phyloP scores from a whole-genome alignment of 2,329 filamentous ascomycete genomes.

The Fusarium napiforme region DNA sequence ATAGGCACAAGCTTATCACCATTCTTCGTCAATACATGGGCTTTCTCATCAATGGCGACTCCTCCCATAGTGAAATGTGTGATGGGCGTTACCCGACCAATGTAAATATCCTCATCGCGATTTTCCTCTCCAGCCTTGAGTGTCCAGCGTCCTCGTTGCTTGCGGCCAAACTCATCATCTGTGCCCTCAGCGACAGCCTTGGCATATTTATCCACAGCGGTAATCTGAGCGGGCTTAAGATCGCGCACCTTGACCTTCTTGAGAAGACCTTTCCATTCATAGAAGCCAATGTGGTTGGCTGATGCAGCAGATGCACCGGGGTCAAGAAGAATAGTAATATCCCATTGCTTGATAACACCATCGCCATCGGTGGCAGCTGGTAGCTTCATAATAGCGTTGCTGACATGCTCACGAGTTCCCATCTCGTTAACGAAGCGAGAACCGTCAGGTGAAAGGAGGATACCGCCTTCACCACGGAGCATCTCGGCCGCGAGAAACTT shows the following conservation, averaged over 20 bases:
- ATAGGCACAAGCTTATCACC: slow-evolving; percentile 56
- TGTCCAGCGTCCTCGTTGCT: slow-evolving; percentile 65
- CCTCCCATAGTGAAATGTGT: slow-evolving; percentile 76
- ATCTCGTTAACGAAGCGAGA: slow-evolving; percentile 71
- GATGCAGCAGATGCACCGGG: slow-evolving; percentile 65
- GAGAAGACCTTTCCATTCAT: slow-evolving; percentile 70
- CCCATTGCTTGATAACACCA: slow-evolving; percentile 61
- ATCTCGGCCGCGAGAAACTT: slow-evolving; percentile 74
- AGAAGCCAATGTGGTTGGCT: slow-evolving; percentile 69
- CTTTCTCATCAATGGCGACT: slow-evolving; percentile 64
- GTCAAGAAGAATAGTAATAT: slow-evolving; percentile 68
- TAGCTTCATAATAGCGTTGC: slow-evolving; percentile 60
- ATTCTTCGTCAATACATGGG: slow-evolving; percentile 59
- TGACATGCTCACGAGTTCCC: slow-evolving; percentile 67
- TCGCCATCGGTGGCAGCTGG: slow-evolving; percentile 46
- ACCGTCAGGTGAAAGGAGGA: slow-evolving; percentile 60
- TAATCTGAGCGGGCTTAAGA: slow-evolving; percentile 53
- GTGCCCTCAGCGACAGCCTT: slow-evolving; percentile 53
- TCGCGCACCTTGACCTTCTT: slow-evolving; percentile 65
- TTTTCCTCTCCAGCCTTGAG: slow-evolving; percentile 56
- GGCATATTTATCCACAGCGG: slow-evolving; percentile 62
- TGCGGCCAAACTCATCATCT: slow-evolving; percentile 59
- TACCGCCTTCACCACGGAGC: slow-evolving; percentile 70
- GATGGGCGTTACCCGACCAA: slow-evolving; percentile 71
- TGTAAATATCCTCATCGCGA: slow-evolving; percentile 63